Base-by-base conservation (phyloP, 345 rosid genomes). In the Brassica juncea region DNA sequence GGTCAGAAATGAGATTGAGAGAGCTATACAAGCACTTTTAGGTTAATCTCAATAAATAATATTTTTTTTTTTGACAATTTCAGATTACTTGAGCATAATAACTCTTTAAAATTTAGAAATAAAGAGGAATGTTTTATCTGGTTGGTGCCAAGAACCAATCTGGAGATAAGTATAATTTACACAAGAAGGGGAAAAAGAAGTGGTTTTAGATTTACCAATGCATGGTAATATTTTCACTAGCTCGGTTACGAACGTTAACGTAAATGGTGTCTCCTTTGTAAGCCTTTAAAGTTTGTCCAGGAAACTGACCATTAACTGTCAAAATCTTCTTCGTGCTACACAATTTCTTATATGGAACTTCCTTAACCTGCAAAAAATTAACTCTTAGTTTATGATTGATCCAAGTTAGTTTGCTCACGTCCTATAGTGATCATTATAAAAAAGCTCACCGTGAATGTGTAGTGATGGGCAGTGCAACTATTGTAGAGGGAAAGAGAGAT, bases 201-300 rank as follows among this genome's bases (percentile, higher is more conserved):
- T 9, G 34, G 27, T 65, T 52, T 25, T 55, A 30, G 21, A 68
- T 44, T 12, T 85, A 87, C 89, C 92, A 87, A 47, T 89, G 90
- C 68, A 87, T 73, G 5, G 92, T 87, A 16, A 88, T 59, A 4
- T 83, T 85, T 54, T 87, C 80, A 6, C 59, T 58, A 52, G 86
- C 92, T 73, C 82, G 73, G 59, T 88, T 88, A 54, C 83, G 78
- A 28, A 88, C 90, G 5, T 77, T 85, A 2, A 88, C 87, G 59
- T 14, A 80, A 6, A 84, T 62, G 0, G 70, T 83, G 15, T 87
- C 87, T 0, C 87, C 89, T 64, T 39, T 84, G 19, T 63, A 70
- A 80, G 58, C 88, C 1, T 63, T 80, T 10, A 87, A 8, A 2
- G 68, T 16, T 1, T 87, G 90, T 15, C 90, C 90, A 1, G 90